Base-by-base conservation (phyloP, 805 yeast genomes). In the Nakazawaea ambrosiae region DNA sequence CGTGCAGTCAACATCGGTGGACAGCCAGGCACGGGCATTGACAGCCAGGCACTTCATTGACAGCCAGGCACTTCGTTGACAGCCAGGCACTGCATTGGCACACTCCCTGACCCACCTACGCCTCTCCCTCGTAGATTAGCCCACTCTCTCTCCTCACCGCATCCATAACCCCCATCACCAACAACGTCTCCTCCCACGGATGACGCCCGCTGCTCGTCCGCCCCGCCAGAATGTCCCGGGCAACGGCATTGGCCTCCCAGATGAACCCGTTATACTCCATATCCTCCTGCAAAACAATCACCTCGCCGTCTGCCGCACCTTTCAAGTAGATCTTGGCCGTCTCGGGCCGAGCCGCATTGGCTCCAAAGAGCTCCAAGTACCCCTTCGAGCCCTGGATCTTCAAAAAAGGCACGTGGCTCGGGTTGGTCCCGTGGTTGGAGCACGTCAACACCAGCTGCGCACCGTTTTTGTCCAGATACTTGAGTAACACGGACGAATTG, bases 201-300 rank as follows among this genome's bases (percentile, higher is more conserved):
- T 50, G 32, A 15, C 14, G 15, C 15, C 46, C 52, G 41, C 64
- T 62, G 43, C 64, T 60, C 12, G 50, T 46, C 37, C 54, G 58
- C 10, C 74, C 73, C 12, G 51, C 55, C 5, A 49, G 37, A 28
- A 75, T 55, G 37, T 66, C 71, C 33, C 60, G 52, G 3, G 75
- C 79, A 22, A 65, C 66, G 4, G 71, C 76, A 46, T 73, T 68
- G 1, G 79, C 79, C 54, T 75, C 81, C 51, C 66, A 68, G 46
- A 68, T 69, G 50, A 73, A 68, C 0, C 82, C 82, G 33, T 57
- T 51, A 31, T 61, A 66, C 3, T 63, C 65, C 7, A 59, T 51
- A 18, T 57, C 51, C 37, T 62, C 66, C 27, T 58, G 52, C 39
- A 53, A 53, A 18, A 51, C 63, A 25, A 54, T 45, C 1, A 50